A percentile compares a stretch with the other conserved stretches of the same genome.
Evolutionary conservation across 192 early-diverging fungal genomes (phyloP).

Genomic region (Coemansia sp.): DNA sequence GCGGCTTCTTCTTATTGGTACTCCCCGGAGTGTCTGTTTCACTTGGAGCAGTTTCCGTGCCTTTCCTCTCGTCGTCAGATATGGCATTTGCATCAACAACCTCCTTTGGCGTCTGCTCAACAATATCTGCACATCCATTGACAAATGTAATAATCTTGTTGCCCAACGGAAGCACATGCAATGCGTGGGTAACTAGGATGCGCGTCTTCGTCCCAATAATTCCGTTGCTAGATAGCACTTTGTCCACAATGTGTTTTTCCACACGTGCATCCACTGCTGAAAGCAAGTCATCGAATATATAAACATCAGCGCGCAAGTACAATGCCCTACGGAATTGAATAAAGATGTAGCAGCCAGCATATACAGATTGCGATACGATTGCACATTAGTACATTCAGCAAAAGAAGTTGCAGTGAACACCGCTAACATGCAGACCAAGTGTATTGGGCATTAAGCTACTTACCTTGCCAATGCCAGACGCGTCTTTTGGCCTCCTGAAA

Average conservation of each 20-base stretch:
- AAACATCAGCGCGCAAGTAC: constrained; percentile 62
- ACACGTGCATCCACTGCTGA: constrained; percentile 68
- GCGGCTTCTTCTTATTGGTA: neutral
- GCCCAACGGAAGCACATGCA: constrained; percentile 28
- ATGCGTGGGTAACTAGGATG: constrained; percentile 60
- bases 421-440: neutral
- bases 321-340: constrained; percentile 49
- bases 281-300: constrained; percentile 69
- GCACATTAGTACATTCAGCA: neutral
- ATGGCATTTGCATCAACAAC: neutral
- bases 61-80: neutral
- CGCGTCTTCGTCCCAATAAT: constrained; percentile 45
- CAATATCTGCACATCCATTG: constrained; percentile 7
- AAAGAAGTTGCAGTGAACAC: neutral
- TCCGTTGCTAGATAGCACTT: constrained; percentile 36
- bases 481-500: constrained; percentile 65
- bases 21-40: neutral
- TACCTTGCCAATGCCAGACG: constrained; percentile 63
- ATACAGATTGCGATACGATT: too few species aligned
- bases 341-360: neutral
- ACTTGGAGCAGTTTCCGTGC: neutral
- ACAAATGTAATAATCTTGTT: constrained; percentile 19
- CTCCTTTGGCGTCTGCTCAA: neutral
- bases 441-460: neutral
- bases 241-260: constrained; percentile 57